These are phyloP conservation scores for Xylariaceae sp. DNA, from an alignment of 2,329 filamentous ascomycete genomes.

Conservation along the genomic window DNA sequence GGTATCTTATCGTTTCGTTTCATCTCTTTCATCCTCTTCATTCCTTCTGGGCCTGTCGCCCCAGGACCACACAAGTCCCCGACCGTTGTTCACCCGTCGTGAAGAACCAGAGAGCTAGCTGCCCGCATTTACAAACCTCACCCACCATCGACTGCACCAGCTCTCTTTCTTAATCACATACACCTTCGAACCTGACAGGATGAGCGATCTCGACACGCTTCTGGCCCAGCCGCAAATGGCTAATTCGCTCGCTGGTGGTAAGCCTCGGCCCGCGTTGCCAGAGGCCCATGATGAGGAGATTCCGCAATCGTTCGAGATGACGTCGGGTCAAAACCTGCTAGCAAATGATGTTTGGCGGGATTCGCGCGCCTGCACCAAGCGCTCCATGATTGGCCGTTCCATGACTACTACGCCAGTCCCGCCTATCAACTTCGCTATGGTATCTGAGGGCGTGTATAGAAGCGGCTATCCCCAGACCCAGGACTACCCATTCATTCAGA, in stretches of 20 bases:
- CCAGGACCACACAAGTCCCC: background rate
- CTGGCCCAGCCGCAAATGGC: conserved; percentile 4
- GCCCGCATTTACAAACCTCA: background rate
- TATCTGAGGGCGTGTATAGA: conserved; percentile 70
- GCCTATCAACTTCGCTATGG: conserved; percentile 70
- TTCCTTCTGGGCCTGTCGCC: background rate
- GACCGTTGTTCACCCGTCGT: background rate
- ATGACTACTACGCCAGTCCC: background rate
- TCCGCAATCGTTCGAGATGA: conserved; percentile 2
- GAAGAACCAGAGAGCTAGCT: background rate
- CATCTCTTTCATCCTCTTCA: background rate
- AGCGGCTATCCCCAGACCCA: conserved; percentile 71
- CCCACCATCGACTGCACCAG: background rate
- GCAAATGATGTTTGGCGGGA: conserved; percentile 3
- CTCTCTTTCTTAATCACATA: background rate
- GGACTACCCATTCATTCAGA: conserved; percentile 65
- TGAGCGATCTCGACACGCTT: background rate
- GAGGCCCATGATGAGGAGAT: conserved; percentile 3
- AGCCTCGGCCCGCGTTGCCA: background rate
- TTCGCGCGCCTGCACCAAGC: conserved; percentile 7
- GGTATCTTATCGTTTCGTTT: background rate
- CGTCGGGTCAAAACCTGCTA: background rate
- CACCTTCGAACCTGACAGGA: background rate
- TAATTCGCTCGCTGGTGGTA: background rate
- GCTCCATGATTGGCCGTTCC: background rate